These are phyloP conservation scores for Cylindricascospora bacillispora DNA, from an alignment of 1,139 yeast genomes.

Conservation along the genomic window DNA sequence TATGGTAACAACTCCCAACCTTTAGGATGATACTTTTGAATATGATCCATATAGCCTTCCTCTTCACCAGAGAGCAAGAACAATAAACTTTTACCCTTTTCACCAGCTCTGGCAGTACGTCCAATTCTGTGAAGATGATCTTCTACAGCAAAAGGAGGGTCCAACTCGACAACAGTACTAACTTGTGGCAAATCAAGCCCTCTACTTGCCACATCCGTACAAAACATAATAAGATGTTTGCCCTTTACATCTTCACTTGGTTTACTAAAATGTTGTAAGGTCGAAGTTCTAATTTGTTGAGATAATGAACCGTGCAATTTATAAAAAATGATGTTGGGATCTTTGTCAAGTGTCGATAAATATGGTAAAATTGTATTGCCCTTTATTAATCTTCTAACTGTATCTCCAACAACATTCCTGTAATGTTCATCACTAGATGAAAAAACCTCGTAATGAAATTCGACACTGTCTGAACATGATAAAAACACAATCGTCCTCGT, in stretches of 20 bases:
- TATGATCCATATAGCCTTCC: constrained; percentile 61
- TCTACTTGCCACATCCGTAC: constrained; percentile 72
- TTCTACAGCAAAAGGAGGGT: constrained; percentile 58
- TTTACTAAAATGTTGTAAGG: constrained; percentile 51
- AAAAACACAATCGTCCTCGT: constrained; percentile 70
- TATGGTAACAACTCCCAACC: constrained; percentile 40
- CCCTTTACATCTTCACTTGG: constrained; percentile 25
- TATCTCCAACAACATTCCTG: constrained; percentile 33
- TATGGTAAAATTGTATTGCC: constrained; percentile 23
- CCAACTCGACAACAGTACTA: constrained; percentile 51
- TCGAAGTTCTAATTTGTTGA: constrained; percentile 70
- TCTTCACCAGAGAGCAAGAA: constrained; percentile 82
- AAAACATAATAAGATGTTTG: constrained; percentile 55
- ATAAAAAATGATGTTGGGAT: constrained; percentile 40
- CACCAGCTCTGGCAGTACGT: constrained; percentile 64
- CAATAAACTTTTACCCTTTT: constrained; percentile 50
- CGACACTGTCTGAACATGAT: constrained; percentile 91
- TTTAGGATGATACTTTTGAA: constrained; percentile 50
- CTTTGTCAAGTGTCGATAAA: constrained; percentile 22
- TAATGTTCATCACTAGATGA: constrained; percentile 27
- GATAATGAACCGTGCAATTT: constrained; percentile 84
- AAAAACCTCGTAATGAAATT: constrained; percentile 72
- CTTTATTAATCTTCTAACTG: constrained; percentile 24
- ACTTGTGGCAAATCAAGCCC: constrained; percentile 60
- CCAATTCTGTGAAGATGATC: constrained; percentile 67